Base-by-base conservation (phyloP, 2,329 filamentous ascomycete species). In the Drechslerella coelobrocha region DNA sequence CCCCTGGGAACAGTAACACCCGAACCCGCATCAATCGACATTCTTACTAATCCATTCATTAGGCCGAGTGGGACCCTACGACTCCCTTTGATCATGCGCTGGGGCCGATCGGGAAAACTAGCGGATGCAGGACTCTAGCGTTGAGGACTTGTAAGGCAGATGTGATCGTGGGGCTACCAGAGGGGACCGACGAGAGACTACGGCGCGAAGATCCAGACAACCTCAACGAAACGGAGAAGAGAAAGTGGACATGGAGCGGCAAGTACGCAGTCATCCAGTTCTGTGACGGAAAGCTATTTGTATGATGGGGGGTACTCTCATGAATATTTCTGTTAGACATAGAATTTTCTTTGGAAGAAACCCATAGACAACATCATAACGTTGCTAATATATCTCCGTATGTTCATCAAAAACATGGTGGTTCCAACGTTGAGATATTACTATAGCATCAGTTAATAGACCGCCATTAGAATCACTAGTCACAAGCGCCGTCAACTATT, bases 221-320 rank as follows among this genome's bases (percentile, higher is more conserved):
- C 7, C 12, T 23, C 2, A 86, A 84, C 14, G 90, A 84, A 74
- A 79, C 89, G 78, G 62, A 75, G 51, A 84, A 86, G 23, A 84
- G 94, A 61, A 89, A 90, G 78, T 97, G 93, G 93, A 92, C 91
- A 0, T 97, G 92, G 92, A 89, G 86, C 77, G 93, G 93, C 43
- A 97, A 97, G 80, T 97, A 91, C 90, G 93, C 93, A 4, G 91
- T 97, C n/a, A 88, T 96, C 2, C 92, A 90, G 27, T 91, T 92
- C 76, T 91, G 84, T 48, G 84, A 88, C 74, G 89, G 89, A 0
- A 89, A 89, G 78, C 34, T n/a, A n/a, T 14, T n/a, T 45, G 17
- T 9, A 19, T 10, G 5, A 21, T 5, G 2, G 9, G 17, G 9
- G 19, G 21, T 21, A 21, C 21, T 45, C 8, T n/a, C 8, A 45